Conservation (phyloP, 176 grass and related monocot genomes). For the Cymbopogon citratus region DNA sequence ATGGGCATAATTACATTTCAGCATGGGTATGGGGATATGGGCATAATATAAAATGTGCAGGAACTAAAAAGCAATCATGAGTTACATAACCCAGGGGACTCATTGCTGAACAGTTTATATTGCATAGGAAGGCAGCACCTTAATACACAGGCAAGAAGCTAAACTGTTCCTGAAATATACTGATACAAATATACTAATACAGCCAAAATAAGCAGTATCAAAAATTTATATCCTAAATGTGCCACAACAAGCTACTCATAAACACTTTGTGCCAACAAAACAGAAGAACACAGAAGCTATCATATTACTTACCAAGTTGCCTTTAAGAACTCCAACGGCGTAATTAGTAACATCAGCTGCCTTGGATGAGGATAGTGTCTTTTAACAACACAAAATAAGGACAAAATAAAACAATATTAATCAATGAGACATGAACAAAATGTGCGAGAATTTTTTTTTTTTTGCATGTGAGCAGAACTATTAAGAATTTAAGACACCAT, state of each 20-base stretch:
- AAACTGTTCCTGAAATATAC: background rate
- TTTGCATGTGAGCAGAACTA: background rate
- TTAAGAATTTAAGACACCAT: background rate
- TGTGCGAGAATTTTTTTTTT: no score
- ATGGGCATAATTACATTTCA: no score
- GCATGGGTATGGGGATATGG: background rate
- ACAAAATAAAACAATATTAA: constrained; percentile 9
- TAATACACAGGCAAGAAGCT: background rate
- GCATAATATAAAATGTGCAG: background rate
- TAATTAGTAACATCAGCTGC: constrained; percentile 54
- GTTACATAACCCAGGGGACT: background rate
- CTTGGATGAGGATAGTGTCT: constrained; percentile 77
- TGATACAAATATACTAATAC: no score
- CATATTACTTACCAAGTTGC: constrained; percentile 56
- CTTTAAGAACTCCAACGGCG: constrained; percentile 66
- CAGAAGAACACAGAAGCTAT: background rate
- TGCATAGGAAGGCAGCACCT: background rate
- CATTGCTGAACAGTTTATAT: background rate
- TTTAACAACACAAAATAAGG: constrained; percentile 19
- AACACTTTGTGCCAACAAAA: background rate
- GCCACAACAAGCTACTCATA: background rate
- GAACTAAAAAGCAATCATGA: background rate
- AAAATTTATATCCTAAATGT: constrained; percentile 3
- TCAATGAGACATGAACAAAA: background rate
- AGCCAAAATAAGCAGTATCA: background rate